A percentile compares a stretch with the other conserved stretches of the same genome.
Conservation (phyloP, 1,284 basidiomycete species). For the Cryptococcus sp. region DNA sequence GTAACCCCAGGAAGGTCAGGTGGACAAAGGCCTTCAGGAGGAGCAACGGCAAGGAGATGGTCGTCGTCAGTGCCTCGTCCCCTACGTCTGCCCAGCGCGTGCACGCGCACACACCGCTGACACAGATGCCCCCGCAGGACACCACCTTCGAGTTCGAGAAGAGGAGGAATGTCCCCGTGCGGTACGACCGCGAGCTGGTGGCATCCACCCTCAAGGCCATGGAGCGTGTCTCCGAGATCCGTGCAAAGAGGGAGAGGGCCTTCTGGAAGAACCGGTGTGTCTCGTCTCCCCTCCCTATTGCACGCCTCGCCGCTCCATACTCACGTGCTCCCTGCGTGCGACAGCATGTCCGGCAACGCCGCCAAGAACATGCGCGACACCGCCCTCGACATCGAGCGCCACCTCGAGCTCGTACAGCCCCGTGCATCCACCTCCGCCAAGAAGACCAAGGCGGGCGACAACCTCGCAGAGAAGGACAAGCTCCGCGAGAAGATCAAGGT, state of each 20-base stretch:
- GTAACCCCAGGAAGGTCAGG: slow-evolving; percentile 96
- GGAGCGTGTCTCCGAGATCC: slow-evolving; percentile 93
- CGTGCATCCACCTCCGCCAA: slow-evolving; percentile 44
- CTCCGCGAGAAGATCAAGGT: slow-evolving; percentile 77
- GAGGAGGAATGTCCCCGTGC: slow-evolving; percentile 93
- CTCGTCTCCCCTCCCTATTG: not conserved
- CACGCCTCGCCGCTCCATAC: not conserved
- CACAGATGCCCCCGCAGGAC: slow-evolving; percentile 59
- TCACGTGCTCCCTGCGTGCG: no score
- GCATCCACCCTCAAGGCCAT: slow-evolving; percentile 95
- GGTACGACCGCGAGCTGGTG: slow-evolving; percentile 93
- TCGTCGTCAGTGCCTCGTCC: slow-evolving; percentile 69
- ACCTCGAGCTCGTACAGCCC: slow-evolving; percentile 70
- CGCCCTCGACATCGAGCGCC: slow-evolving; percentile 57
- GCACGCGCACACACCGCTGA: no score
- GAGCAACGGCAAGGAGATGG: slow-evolving; percentile 99
- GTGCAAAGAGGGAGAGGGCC: slow-evolving; percentile 82
- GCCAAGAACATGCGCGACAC: slow-evolving; percentile 40
- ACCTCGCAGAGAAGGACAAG: slow-evolving; percentile 39
- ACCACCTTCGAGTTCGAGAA: slow-evolving; percentile 99
- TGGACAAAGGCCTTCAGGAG: slow-evolving; percentile 99
- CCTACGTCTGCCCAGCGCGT: no score
- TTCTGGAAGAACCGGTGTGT: slow-evolving; percentile 91
- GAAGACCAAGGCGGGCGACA: slow-evolving; percentile 1
- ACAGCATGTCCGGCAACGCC: slow-evolving; percentile 70